These are phyloP conservation scores for Udeniomyces megalosporus DNA, from an alignment of 768 basidiomycete genomes.

Conservation along the genomic window DNA sequence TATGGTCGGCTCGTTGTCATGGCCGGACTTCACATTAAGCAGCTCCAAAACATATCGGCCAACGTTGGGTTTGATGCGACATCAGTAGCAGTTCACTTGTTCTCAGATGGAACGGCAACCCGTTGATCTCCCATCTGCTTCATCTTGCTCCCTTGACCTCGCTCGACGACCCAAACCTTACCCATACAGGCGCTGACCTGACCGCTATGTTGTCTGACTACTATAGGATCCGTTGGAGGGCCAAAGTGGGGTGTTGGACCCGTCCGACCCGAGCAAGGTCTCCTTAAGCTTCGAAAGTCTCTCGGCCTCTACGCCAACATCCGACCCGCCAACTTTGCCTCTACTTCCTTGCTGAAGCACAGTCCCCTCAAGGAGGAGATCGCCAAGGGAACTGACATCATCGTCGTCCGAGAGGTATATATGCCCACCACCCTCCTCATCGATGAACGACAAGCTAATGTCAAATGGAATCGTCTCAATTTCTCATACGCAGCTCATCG, in stretches of 20 bases:
- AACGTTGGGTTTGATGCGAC: no score
- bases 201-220: background rate
- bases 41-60: no score
- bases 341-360: slow-evolving; percentile 67
- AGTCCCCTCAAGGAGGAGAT: slow-evolving; percentile 78
- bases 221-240: slow-evolving; percentile 83
- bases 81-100: no score
- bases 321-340: slow-evolving; percentile 87
- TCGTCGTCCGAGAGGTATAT: slow-evolving; percentile 87
- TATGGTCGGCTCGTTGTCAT: no score
- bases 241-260: slow-evolving; percentile 93
- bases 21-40: no score
- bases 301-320: slow-evolving; percentile 97
- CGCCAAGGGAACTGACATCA: slow-evolving; percentile 63
- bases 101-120: no score
- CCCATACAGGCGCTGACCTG: no score
- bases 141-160: no score
- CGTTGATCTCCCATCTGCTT: background rate
- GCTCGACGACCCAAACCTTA: no score
- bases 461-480: background rate
- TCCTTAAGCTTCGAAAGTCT: slow-evolving; percentile 72
- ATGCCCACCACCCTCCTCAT: background rate
- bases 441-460: background rate
- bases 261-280: slow-evolving; percentile 81
- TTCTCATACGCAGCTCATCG: slow-evolving; percentile 4